Evolutionary conservation across 352 stramenopile species (phyloP).

Genomic region (Phytophthora europaea): DNA sequence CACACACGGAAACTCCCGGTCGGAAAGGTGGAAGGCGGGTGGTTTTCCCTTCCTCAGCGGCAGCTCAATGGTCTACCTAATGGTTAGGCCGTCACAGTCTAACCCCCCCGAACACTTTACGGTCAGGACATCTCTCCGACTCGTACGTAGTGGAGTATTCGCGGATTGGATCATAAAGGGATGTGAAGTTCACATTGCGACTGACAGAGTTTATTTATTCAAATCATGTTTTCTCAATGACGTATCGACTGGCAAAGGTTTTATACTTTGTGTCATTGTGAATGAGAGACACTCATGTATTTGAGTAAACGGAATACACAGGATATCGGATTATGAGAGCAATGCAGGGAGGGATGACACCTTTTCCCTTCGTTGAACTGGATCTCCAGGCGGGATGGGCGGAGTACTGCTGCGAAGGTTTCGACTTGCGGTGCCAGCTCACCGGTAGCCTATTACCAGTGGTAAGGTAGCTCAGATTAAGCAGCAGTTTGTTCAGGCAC

Average conservation of each 20-base stretch:
- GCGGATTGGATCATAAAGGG: constrained; percentile 4
- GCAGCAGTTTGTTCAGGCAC: too few species aligned
- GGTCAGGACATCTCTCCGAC: neutral
- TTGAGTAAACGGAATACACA: neutral
- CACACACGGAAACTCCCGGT: too few species aligned
- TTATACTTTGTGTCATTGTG: neutral
- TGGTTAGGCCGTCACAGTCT: neutral
- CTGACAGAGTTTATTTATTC: neutral
- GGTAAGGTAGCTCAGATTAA: too few species aligned
- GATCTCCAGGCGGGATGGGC: constrained; percentile 13
- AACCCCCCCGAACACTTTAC: neutral
- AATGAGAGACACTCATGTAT: too few species aligned
- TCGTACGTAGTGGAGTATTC: neutral
- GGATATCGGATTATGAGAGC: neutral
- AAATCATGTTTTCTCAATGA: neutral
- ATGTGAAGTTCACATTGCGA: neutral
- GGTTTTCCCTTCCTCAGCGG: too few species aligned
- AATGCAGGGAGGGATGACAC: constrained; percentile 10
- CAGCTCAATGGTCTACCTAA: too few species aligned
- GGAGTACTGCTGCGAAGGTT: neutral
- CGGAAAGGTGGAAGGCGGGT: too few species aligned
- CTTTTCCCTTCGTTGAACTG: neutral
- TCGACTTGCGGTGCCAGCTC: neutral
- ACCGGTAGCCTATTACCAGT: neutral
- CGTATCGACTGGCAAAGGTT: neutral